These are phyloP conservation scores for Fraxinus paxiana DNA, from an alignment of 305 asterid genomes.

Conservation along the genomic window DNA sequence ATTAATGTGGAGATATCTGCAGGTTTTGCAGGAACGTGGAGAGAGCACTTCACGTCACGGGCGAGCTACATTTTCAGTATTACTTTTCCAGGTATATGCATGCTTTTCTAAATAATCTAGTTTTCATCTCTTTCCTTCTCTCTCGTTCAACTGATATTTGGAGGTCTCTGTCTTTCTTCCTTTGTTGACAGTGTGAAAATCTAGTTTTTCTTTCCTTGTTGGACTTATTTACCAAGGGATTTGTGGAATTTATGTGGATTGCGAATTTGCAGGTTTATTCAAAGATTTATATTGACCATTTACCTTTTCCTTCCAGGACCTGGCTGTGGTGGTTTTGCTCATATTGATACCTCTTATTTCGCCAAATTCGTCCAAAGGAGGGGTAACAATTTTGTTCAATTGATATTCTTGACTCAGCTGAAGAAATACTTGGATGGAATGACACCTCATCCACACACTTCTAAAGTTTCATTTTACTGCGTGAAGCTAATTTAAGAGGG, in stretches of 20 bases:
- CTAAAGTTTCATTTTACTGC: constrained; percentile 1
- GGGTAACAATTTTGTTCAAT: constrained; percentile 51
- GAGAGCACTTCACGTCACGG: constrained; percentile 99
- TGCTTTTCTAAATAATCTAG: constrained; percentile 7
- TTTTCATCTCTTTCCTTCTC: constrained; percentile 16
- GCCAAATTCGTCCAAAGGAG: constrained; percentile 98
- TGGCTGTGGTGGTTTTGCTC: constrained; percentile 99
- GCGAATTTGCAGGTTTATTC: constrained; percentile 20
- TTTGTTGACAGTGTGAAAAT: constrained; percentile 7
- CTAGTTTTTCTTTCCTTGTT: neutral
- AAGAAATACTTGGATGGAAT: neutral
- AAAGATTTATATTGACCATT: neutral
- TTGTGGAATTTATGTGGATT: neutral
- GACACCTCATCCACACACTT: neutral
- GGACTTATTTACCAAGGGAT: neutral
- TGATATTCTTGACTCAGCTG: constrained; percentile 17
- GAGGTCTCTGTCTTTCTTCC: neutral
- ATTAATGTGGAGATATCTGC: constrained; percentile 31
- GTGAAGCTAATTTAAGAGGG: neutral
- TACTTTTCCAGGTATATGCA: constrained; percentile 84
- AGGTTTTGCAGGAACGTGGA: constrained; percentile 99
- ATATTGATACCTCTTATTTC: constrained; percentile 94
- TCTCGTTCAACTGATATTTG: neutral
- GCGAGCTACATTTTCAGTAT: constrained; percentile 94
- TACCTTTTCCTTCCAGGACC: constrained; percentile 54